A percentile compares a stretch with the other conserved stretches of the same genome.
These are phyloP conservation scores for Pichia sp. DNA, from an alignment of 1,139 yeast species.

Conservation along the genomic window DNA sequence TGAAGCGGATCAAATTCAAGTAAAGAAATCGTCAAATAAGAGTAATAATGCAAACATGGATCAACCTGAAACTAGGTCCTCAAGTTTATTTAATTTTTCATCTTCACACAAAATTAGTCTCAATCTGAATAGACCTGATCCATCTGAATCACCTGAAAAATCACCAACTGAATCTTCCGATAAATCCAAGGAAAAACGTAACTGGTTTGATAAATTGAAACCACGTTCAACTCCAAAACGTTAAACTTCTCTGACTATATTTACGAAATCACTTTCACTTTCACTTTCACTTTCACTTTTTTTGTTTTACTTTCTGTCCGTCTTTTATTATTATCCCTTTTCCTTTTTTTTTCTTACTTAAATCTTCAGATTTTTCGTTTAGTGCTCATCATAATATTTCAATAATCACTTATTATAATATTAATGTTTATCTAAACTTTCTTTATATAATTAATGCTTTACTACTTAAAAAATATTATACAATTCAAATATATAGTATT, in stretches of 20 bases:
- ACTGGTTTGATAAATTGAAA: slow-evolving; percentile 32
- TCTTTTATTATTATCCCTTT: not conserved
- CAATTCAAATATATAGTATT: not conserved
- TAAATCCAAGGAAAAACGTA: slow-evolving; percentile 22
- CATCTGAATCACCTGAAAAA: not conserved
- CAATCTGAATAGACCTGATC: not conserved
- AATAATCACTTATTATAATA: not conserved
- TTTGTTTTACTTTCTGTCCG: not conserved
- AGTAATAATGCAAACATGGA: not conserved
- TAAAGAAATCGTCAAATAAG: slow-evolving; percentile 2
- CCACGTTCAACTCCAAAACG: slow-evolving; percentile 29
- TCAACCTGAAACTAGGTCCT: not conserved
- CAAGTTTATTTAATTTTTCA: slow-evolving; percentile 1
- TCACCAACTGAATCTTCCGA: not conserved
- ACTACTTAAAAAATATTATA: not conserved
- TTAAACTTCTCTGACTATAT: not conserved
- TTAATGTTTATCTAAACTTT: slow-evolving; percentile 2
- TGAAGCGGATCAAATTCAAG: not conserved
- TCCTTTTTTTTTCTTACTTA: not conserved
- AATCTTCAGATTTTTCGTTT: not conserved
- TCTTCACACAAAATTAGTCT: not conserved
- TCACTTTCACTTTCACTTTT: not conserved
- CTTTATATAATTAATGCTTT: slow-evolving; percentile 1
- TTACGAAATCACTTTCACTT: not conserved
- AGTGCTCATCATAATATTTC: not conserved